Conservation (phyloP, 2,329 filamentous ascomycete genomes). For the Alternaria atra region DNA sequence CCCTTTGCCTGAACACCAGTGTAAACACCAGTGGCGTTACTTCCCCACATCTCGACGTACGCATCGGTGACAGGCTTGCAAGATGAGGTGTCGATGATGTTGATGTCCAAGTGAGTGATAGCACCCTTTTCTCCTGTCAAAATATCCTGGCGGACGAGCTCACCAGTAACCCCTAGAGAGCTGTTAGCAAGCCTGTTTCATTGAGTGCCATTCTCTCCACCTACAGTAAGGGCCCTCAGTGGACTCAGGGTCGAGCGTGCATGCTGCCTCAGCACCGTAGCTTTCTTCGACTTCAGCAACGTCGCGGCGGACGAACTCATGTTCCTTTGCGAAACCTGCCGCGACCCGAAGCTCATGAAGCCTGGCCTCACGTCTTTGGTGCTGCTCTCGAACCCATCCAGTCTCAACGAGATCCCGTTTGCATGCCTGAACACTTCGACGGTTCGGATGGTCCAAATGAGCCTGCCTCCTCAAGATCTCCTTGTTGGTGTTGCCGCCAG, state of each 20-base stretch:
- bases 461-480: slow-evolving; percentile 42
- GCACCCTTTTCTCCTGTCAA: slow-evolving; percentile 61
- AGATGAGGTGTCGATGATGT: slow-evolving; percentile 62
- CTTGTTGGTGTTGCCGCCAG: slow-evolving; percentile 50
- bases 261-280: slow-evolving; percentile 39
- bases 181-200: slow-evolving; percentile 14
- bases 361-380: slow-evolving; percentile 50
- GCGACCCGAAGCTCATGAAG: slow-evolving; percentile 50
- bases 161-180: slow-evolving; percentile 55
- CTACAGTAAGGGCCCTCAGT: slow-evolving; percentile 49
- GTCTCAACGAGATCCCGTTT: slow-evolving; percentile 43
- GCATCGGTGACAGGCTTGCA: slow-evolving; percentile 62
- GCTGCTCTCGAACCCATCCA: slow-evolving; percentile 47
- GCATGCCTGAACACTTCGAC: slow-evolving; percentile 48
- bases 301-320: slow-evolving; percentile 42
- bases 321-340: slow-evolving; percentile 46
- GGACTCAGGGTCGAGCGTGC: slow-evolving; percentile 45
- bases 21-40: slow-evolving; percentile 54
- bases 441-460: slow-evolving; percentile 50
- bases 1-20: slow-evolving; percentile 55
- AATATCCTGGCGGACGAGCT: slow-evolving; percentile 61
- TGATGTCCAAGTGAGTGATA: slow-evolving; percentile 61
- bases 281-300: slow-evolving; percentile 35
- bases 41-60: slow-evolving; percentile 62
- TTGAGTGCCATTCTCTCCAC: background rate